Base-by-base conservation (phyloP, 139 green algal species). In the Picochlorum sp. region DNA sequence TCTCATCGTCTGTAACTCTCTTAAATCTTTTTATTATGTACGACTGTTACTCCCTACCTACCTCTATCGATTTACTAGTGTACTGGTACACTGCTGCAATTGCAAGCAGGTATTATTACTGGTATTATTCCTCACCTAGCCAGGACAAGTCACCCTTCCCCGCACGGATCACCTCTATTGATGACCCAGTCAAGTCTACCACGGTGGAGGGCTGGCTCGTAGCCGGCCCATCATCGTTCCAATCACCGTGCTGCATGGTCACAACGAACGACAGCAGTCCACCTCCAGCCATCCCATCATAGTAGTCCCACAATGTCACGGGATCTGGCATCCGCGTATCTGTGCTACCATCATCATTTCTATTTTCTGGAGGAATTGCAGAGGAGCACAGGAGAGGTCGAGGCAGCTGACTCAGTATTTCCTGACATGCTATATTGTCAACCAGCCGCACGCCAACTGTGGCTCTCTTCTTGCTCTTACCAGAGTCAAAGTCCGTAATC, bases 381-480 rank as follows among this genome's bases (percentile, higher is more conserved):
- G 59, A 88, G 56, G 78, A 85, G 61, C 81, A 83, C 50, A 95
- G 75, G 61, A 95, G 64, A 2, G 84, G 76, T 2, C 74, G 63
- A 24, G 79, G 81, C 33, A 90, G 28, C 1, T 63, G 73, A 18
- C 75, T 50, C 26, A 94, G 44, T 1, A 94, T 39, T 1, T 68
- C 68, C 70, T 79, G 69, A 41, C 72, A 74, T 16, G 88, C 66
- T 5, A 50, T 24, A 40, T 89, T 59, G 13, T 63, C 76, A 0
- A 83, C 76, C 56, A 90, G 65, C n/a, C 86, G 70, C 16, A 95
- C 74, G 1, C 86, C 86, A 12, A 95, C 85, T 25, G 68, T 85
- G 43, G 63, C 80, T 64, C 70, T 59, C 13, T 65, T 74, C 57
- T 83, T 88, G 35, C 40, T 69, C 28, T 55, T 64, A 5, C 61